These are phyloP conservation scores for Ophiostoma sp. DNA, from an alignment of 2,329 filamentous ascomycete genomes.

Conservation along the genomic window DNA sequence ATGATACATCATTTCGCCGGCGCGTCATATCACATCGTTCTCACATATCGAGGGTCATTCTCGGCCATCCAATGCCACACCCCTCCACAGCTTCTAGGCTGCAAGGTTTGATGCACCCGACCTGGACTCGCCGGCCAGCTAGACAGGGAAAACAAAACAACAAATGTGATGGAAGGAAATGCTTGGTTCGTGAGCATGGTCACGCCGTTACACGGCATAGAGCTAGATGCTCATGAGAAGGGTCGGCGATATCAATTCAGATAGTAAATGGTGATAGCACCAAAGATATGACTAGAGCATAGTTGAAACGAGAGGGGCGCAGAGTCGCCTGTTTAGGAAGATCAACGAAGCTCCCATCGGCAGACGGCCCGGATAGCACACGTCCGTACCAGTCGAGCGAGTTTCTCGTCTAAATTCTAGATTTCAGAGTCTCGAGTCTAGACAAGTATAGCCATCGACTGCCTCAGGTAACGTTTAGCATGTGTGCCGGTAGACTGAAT, in stretches of 20 bases:
- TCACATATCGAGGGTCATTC: not conserved
- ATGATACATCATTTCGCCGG: not conserved
- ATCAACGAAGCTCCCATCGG: not conserved
- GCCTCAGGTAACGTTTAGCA: constrained; percentile 5
- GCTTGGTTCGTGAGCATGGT: constrained; percentile 11
- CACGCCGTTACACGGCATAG: constrained; percentile 9
- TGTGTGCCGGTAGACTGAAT: constrained; percentile 7
- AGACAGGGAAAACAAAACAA: not conserved
- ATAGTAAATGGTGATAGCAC: not conserved
- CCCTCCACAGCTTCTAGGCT: constrained; percentile 5
- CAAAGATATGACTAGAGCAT: not conserved
- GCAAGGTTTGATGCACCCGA: not conserved
- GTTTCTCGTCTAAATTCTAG: not conserved
- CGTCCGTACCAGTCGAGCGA: constrained; percentile 6
- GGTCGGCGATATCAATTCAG: too few species aligned
- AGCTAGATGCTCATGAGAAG: not conserved
- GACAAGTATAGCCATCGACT: not conserved
- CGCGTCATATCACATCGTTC: not conserved
- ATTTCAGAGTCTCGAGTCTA: too few species aligned
- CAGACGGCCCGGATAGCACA: not conserved
- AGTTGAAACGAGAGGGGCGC: not conserved
- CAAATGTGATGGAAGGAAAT: not conserved
- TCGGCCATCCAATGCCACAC: not conserved
- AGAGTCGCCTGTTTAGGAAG: not conserved
- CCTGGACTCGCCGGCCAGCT: constrained; percentile 4